A percentile compares a stretch with the other conserved stretches of the same genome.
Evolutionary conservation across 1,139 yeast genomes (phyloP).

Genomic region (Neolecta irregularis): DNA sequence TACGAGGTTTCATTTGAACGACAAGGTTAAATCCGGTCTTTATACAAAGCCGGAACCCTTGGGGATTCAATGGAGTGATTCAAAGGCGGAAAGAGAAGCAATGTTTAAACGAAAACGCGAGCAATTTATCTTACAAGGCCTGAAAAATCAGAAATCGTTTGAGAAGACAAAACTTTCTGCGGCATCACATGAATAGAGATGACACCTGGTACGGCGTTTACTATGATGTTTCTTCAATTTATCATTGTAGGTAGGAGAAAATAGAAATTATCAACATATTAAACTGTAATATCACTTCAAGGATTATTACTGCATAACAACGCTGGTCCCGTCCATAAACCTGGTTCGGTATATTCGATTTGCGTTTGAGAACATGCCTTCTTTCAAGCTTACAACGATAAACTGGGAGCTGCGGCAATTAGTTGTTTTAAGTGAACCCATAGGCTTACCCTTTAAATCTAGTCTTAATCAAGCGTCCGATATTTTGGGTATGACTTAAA

Average conservation of each 20-base stretch:
- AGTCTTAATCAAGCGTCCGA: constrained; percentile 89
- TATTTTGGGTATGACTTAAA: constrained; percentile 90
- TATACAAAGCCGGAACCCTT: too few species aligned
- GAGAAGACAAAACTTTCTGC: background rate
- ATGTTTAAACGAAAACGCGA: constrained; percentile 34
- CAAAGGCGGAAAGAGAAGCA: constrained; percentile 28
- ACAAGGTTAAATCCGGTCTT: too few species aligned
- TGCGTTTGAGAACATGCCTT: constrained; percentile 96
- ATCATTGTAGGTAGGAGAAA: too few species aligned
- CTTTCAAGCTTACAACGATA: constrained; percentile 89
- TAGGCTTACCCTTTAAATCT: constrained; percentile 54
- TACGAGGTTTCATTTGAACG: too few species aligned
- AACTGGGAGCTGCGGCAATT: constrained; percentile 45
- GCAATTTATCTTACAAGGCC: constrained; percentile 29
- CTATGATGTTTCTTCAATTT: too few species aligned
- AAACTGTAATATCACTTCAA: too few species aligned
- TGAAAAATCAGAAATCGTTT: constrained; percentile 1
- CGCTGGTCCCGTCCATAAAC: constrained; percentile 93
- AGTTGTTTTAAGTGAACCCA: background rate
- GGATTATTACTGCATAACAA: constrained; percentile 39
- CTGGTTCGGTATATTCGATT: constrained; percentile 84
- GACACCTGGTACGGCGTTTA: too few species aligned
- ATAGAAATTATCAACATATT: too few species aligned
- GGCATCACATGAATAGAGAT: too few species aligned
- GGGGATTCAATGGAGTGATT: constrained; percentile 28